A percentile compares a stretch with the other conserved stretches of the same genome.
Conservation (phyloP, 768 basidiomycete species). For the Suillus alpinus region DNA sequence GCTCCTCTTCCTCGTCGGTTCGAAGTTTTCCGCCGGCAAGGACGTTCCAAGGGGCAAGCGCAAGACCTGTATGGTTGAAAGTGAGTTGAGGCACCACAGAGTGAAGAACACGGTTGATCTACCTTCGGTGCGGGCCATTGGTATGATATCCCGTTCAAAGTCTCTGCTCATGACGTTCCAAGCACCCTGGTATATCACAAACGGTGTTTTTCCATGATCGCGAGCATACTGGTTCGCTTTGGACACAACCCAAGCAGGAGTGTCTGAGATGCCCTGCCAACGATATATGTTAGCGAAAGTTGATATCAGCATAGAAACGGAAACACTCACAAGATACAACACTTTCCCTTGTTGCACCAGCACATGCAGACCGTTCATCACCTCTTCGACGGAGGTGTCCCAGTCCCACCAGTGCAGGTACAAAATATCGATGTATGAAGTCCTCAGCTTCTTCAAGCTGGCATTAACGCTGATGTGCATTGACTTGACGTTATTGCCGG, state of each 20-base stretch:
- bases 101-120: not conserved
- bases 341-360: constrained; percentile 44
- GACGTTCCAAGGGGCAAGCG: constrained; percentile 38
- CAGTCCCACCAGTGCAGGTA: constrained; percentile 57
- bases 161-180: constrained; percentile 45
- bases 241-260: constrained; percentile 49
- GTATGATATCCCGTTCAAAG: constrained; percentile 54
- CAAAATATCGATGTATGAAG: constrained; percentile 57
- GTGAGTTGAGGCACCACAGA: constrained; percentile 13
- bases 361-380: constrained; percentile 44
- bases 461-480: constrained; percentile 32
- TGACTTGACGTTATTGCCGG: constrained; percentile 38
- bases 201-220: constrained; percentile 47
- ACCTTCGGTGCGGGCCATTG: constrained; percentile 31
- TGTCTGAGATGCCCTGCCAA: constrained; percentile 38
- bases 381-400: constrained; percentile 42
- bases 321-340: constrained; percentile 33
- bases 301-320: not conserved
- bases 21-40: constrained; percentile 27
- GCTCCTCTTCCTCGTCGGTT: constrained; percentile 24
- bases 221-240: constrained; percentile 51
- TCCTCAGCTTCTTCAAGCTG: constrained; percentile 49
- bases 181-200: constrained; percentile 50
- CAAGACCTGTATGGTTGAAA: constrained; percentile 20
- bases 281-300: not conserved